Conservation (phyloP, 2,329 filamentous ascomycete species). For the Botryotinia narcissicola region DNA sequence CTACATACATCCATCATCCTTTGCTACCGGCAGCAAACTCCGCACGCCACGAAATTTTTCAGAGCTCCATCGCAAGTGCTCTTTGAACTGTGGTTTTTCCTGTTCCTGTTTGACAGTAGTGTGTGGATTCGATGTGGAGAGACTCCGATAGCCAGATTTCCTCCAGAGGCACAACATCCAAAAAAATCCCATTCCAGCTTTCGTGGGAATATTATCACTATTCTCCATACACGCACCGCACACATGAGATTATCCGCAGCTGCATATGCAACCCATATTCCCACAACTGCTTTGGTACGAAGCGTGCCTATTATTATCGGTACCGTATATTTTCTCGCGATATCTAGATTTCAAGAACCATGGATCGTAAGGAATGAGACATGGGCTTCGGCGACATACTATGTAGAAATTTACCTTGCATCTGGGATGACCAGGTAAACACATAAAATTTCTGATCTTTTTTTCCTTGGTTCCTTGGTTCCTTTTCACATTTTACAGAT, state of each 20-base stretch:
- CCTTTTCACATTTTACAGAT: neutral
- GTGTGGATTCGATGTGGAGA: neutral
- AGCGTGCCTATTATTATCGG: neutral
- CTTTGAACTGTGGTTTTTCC: neutral
- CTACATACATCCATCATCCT: constrained; percentile 5
- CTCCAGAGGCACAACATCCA: neutral
- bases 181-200: neutral
- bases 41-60: neutral
- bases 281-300: neutral
- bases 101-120: neutral
- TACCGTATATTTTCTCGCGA: neutral
- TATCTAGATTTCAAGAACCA: neutral
- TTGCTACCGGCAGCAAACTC: neutral
- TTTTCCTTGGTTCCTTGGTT: neutral
- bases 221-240: neutral
- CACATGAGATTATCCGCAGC: constrained; percentile 1
- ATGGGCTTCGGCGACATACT: constrained; percentile 8
- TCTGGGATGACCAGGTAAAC: neutral
- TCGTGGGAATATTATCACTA: neutral
- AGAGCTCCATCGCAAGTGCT: neutral
- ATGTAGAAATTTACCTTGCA: constrained; percentile 12
- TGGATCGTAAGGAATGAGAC: constrained; percentile 1
- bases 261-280: neutral
- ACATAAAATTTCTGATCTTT: neutral
- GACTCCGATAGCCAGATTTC: neutral